These are phyloP conservation scores for Trichoderma sp. DNA, from an alignment of 2,329 filamentous ascomycete species.

Conservation along the genomic window DNA sequence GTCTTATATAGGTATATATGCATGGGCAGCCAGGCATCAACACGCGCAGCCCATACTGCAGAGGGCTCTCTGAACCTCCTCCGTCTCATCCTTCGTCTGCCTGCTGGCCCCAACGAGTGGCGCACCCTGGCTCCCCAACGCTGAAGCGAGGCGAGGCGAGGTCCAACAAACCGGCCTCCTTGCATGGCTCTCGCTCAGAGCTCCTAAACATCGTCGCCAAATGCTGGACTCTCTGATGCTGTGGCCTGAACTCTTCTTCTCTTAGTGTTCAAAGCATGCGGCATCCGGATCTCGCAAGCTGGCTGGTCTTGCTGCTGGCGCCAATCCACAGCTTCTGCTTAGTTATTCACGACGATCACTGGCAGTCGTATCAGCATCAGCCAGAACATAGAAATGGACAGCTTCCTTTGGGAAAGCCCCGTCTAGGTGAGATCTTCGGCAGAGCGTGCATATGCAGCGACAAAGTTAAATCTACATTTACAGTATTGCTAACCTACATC, in stretches of 20 bases:
- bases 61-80: neutral
- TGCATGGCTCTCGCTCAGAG: neutral
- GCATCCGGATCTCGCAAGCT: neutral
- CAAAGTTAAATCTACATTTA: neutral
- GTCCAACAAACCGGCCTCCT: neutral
- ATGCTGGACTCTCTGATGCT: neutral
- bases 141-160: conserved; percentile 9
- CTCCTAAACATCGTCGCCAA: neutral
- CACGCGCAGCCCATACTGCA: no score
- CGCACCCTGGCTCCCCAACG: conserved; percentile 9
- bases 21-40: neutral
- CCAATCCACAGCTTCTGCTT: neutral
- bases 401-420: neutral
- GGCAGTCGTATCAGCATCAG: conserved; percentile 16
- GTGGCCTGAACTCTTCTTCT: neutral
- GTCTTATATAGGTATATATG: neutral
- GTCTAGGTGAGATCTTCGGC: neutral
- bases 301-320: conserved; percentile 11
- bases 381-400: neutral
- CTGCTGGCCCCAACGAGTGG: neutral
- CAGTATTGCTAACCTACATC: neutral
- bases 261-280: neutral
- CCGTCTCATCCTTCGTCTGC: neutral
- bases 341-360: neutral
- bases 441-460: neutral